phyloP scores from a whole-genome alignment of 768 basidiomycete species.

The Leccinum aurantiacum region DNA sequence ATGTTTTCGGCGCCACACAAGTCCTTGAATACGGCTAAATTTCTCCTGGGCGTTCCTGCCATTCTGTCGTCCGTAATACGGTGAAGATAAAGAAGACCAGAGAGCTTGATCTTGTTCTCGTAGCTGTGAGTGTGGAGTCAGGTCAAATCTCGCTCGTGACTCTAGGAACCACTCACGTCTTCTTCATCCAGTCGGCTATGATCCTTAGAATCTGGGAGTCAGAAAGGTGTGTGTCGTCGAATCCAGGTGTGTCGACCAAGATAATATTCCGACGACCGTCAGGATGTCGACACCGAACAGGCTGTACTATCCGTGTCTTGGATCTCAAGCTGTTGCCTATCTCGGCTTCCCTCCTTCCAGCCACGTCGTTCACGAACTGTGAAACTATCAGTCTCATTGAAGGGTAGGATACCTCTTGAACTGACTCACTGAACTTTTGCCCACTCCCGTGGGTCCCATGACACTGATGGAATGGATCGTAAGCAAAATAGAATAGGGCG shows the following conservation, averaged over 20 bases:
- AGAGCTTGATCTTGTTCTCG: conserved; percentile 8
- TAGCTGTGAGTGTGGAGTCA: conserved; percentile 7
- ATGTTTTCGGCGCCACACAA: conserved; percentile 12
- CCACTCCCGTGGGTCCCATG: conserved; percentile 18
- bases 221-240: conserved; percentile 14
- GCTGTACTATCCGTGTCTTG: conserved; percentile 7
- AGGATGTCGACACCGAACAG: conserved; percentile 15
- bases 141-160: neutral
- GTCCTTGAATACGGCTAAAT: conserved; percentile 8
- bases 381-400: neutral
- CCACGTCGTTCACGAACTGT: conserved; percentile 15
- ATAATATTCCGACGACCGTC: conserved; percentile 15
- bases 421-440: conserved; percentile 23
- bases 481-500: neutral
- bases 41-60: conserved; percentile 12
- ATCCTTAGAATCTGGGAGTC: conserved; percentile 12
- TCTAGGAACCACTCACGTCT: conserved; percentile 10
- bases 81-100: conserved; percentile 17
- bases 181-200: conserved; percentile 17
- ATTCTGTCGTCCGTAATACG: conserved; percentile 14
- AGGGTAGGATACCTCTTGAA: neutral
- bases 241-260: conserved; percentile 21
- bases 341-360: neutral
- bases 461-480: conserved; percentile 4
- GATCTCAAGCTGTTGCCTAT: conserved; percentile 5